Evolutionary conservation across 805 yeast genomes (phyloP).

Genomic region (Saccharomycopsis sp.): DNA sequence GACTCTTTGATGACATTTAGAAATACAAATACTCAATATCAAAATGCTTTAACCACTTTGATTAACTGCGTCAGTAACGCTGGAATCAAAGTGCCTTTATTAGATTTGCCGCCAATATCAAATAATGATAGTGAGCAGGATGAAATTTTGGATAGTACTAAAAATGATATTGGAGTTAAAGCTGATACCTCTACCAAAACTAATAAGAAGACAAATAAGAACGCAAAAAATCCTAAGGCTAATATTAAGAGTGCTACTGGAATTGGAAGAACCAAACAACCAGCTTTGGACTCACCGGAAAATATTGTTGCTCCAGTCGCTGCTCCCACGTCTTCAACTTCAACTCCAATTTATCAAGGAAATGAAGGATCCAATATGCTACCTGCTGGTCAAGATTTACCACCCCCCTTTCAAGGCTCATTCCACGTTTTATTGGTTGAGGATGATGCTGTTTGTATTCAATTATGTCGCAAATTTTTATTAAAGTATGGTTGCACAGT

Average conservation of each 20-base stretch:
- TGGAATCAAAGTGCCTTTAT: constrained; percentile 60
- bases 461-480: constrained; percentile 71
- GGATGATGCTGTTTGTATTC: constrained; percentile 75
- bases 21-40: constrained; percentile 45
- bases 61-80: constrained; percentile 39
- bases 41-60: constrained; percentile 40
- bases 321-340: constrained; percentile 12
- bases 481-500: constrained; percentile 87
- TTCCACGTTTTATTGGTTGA: constrained; percentile 70
- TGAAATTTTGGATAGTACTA: background rate
- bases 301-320: constrained; percentile 6
- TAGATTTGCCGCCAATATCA: constrained; percentile 36
- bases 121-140: background rate
- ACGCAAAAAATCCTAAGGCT: background rate
- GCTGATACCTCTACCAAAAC: background rate
- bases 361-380: background rate
- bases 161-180: background rate
- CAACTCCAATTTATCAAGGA: constrained; percentile 6
- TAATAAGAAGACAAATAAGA: no score
- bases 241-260: background rate
- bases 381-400: constrained; percentile 18
- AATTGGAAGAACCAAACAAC: background rate
- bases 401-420: constrained; percentile 25
- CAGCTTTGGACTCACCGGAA: background rate
- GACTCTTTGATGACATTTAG: constrained; percentile 50